Evolutionary conservation across 345 rosid genomes (phyloP), one percentile per base, ranked within the genome.

Genomic region (Stellera chamaejasme): DNA sequence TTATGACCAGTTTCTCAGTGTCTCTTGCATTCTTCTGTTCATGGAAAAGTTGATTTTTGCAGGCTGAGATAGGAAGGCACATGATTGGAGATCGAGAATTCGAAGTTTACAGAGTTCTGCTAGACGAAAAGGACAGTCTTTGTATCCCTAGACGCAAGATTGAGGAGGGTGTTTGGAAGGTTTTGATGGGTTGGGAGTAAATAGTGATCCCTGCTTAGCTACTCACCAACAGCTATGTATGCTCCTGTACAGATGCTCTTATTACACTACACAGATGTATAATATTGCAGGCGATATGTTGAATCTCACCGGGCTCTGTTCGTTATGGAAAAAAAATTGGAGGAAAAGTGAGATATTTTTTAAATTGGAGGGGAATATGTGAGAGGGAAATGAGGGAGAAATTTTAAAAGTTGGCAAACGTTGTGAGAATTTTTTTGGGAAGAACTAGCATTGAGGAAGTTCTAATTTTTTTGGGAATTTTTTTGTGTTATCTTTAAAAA

Each of bases 171-270:
- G 97, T 84, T 11, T 86, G 96, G 99, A 93, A 79, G 52, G 73
- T 66, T 77, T 72, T 93, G 61, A 87, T 89, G 96, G 99, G 97
- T 48, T 84, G 97, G 97, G 81, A 89, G 54, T 79, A 74, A 80
- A 51, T 13, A 14, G 45, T 45, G 13, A 52, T 53, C 45, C 12
- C 36, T 45, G 23, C 32, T 12, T 44, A 11, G 39, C 39, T 32
- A 4, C 3, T 32, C 2, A 32, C 39, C 39, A 32, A 32, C 39
- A 32, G 39, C 9, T 3, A n/a, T 47, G 19, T 13, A 13, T 45
- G 48, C 2, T 13, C 27, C 19, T 27, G 11, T 49, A 27, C 19
- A 49, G 1, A 19, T 26, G 11, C 8, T 49, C 15, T 27, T 49
- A 15, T 23, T 48, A n/a, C 51, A 32, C 15, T 13, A 23, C 51